Evolutionary conservation across 192 early-diverging fungal species (phyloP), one percentile per base, ranked within the genome.

Genomic region (Podila epicladia): DNA sequence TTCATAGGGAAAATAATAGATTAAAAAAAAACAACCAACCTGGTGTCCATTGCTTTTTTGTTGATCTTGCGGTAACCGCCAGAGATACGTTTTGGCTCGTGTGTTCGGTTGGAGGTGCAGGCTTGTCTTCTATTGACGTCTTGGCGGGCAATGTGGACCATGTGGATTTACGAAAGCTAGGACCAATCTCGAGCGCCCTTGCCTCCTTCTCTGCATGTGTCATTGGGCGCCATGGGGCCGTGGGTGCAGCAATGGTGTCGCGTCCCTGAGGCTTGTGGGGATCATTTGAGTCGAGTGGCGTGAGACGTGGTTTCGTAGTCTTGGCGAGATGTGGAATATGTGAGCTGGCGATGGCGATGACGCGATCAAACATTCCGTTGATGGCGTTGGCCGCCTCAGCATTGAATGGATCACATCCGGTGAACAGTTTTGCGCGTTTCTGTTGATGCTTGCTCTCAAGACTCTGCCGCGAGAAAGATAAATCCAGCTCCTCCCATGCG

Each of bases 321-420:
- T 62, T 62, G 31, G 60, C 29, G 8, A 29, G 60, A 4, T 28
- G 19, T 32, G 32, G 38, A 22, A 64, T 51, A 58, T 45, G 50
- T 51, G 24, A n/a, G 60, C 24, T 55, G n/a, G 77, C 77, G 2
- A 72, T 37, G 12, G 71, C 55, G 41, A 80, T 63, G 57, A 80
- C 77, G 19, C 77, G 77, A 12, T 64, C 70, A 73, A 80, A 80
- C 77, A 80, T 80, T 28, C 33, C 55, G 22, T 80, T 71, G 15
- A 80, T 60, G 24, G 66, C 62, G 48, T 73, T 72, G 22, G 73
- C 53, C 4, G 66, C 64, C 28, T 71, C 66, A 0, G 77, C 71
- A 60, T 73, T 72, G 58, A 80, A 80, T 62, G 77, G 77, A 33
- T 80, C 53, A 8, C 53, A 55, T 22, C 53, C 53, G 5, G 53